Base-by-base conservation (phyloP, 225 moss, liverwort and hornwort genomes). In the Bryum argenteum region DNA sequence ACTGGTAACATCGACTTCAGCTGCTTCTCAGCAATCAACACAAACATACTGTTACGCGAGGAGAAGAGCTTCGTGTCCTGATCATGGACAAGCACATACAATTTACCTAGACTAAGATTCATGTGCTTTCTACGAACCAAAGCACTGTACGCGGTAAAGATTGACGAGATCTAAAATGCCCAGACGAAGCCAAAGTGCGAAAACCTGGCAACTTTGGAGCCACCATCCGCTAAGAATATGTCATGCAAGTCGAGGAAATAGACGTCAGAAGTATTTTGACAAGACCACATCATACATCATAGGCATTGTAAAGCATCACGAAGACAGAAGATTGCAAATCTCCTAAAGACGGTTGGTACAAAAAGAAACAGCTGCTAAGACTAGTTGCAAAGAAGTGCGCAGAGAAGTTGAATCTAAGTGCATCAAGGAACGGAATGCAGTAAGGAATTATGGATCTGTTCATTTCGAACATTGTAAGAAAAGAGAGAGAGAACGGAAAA, bases 1-100 rank as follows among this genome's bases (percentile, higher is more conserved):
- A 87, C 60, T 21, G 84, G 87, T n/a, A 83, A 70, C 84, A 81
- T 84, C 16, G 81, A 78, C 71, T 81, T 83, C 71, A 87, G 62
- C 84, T 84, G 78, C 51, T 61, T 26, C 43, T 39, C 63, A 53
- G 48, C 57, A 61, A 65, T 16, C 50, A 42, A 72, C 47, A 74
- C 13, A 70, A 33, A 33, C 33, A 33, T 3, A 5, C 5, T 33
- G 33, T 33, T 33, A 33, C 33, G 33, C 33, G 7, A 33, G 33
- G 33, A 33, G 9, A 59, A 8, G 19, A 63, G 8, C 6, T 9
- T 11, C 33, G 43, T 47, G 58, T 67, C 71, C 75, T 75, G 68
- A 75, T 63, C 43, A 9, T n/a, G 18, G 13, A 11, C 61, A 71
- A 41, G 18, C 22, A 43, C n/a, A n/a, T n/a, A n/a, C 59, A 42